Percentiles rank a stretch among this genome's conserved stretches.
Conservation (phyloP, 2,329 filamentous ascomycete genomes). For the Aureobasidium pullulans region DNA sequence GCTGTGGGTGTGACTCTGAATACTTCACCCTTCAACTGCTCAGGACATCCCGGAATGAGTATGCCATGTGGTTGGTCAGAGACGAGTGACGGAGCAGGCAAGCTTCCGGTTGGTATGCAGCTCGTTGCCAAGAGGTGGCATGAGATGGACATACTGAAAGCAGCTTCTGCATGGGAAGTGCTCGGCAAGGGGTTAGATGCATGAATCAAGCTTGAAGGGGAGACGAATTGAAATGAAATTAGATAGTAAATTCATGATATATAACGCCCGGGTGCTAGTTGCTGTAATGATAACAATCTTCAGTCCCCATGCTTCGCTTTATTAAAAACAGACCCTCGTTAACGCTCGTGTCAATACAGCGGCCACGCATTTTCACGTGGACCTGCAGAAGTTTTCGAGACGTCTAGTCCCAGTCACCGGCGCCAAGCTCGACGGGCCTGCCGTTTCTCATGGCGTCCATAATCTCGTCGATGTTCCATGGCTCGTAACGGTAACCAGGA, state of each 20-base stretch:
- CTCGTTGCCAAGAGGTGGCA: slow-evolving; percentile 29
- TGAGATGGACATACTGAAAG: slow-evolving; percentile 28
- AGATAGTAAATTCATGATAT: slow-evolving; percentile 6
- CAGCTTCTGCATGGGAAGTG: slow-evolving; percentile 30
- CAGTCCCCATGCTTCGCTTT: slow-evolving; percentile 12
- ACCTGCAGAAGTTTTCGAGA: not conserved
- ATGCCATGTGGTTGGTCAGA: slow-evolving; percentile 36
- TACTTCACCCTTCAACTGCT: slow-evolving; percentile 43
- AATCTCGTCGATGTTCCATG: slow-evolving; percentile 38
- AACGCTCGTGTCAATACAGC: not conserved
- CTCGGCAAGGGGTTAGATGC: slow-evolving; percentile 19
- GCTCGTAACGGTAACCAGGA: slow-evolving; percentile 26
- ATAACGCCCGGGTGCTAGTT: slow-evolving; percentile 9
- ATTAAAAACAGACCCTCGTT: not conserved
- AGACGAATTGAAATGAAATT: not conserved
- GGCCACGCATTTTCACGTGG: not conserved
- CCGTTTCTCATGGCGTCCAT: slow-evolving; percentile 32
- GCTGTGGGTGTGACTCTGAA: slow-evolving; percentile 37
- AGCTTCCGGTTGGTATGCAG: slow-evolving; percentile 32
- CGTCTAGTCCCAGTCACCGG: slow-evolving; percentile 25
- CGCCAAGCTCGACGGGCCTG: slow-evolving; percentile 28
- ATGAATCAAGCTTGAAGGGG: not conserved
- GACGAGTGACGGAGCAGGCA: slow-evolving; percentile 21
- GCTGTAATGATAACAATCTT: not conserved
- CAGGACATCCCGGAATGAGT: slow-evolving; percentile 43